Percentiles rank a stretch among this genome's conserved stretches.
Evolutionary conservation across 106 monocot genomes (phyloP).

Genomic region (Allium fistulosum): DNA sequence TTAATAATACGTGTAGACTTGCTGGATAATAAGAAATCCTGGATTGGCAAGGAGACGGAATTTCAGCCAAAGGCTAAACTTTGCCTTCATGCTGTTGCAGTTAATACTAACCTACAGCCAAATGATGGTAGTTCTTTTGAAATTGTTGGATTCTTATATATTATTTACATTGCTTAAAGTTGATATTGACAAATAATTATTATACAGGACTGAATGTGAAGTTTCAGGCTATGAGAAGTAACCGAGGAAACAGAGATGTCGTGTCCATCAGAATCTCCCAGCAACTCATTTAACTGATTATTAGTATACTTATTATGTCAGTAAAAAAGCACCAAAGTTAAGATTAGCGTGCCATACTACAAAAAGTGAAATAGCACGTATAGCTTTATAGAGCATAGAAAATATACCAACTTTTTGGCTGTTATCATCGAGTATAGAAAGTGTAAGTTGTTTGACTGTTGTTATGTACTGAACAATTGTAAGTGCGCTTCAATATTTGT

Average conservation of each 20-base stretch:
- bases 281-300: slow-evolving; percentile 50
- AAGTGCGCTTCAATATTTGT: no score
- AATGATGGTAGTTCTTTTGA: slow-evolving; percentile 51
- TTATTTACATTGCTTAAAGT: no score
- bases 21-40: slow-evolving; percentile 33
- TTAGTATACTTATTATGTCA: no score
- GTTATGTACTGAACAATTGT: no score
- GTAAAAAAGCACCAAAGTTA: no score
- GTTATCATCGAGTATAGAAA: no score
- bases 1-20: slow-evolving; percentile 23
- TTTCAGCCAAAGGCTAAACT: slow-evolving; percentile 80
- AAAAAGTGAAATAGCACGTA: no score
- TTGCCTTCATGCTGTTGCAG: slow-evolving; percentile 53
- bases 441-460: no score
- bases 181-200: background rate
- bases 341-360: no score
- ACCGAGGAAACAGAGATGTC: slow-evolving; percentile 26
- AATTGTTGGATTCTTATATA: background rate
- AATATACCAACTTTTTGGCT: no score
- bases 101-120: slow-evolving; percentile 80
- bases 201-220: slow-evolving; percentile 34
- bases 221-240: slow-evolving; percentile 67
- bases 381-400: no score
- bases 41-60: slow-evolving; percentile 46
- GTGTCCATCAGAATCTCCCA: slow-evolving; percentile 80